Conservation (phyloP, 345 rosid species). For the Bretschneidera sinensis region DNA sequence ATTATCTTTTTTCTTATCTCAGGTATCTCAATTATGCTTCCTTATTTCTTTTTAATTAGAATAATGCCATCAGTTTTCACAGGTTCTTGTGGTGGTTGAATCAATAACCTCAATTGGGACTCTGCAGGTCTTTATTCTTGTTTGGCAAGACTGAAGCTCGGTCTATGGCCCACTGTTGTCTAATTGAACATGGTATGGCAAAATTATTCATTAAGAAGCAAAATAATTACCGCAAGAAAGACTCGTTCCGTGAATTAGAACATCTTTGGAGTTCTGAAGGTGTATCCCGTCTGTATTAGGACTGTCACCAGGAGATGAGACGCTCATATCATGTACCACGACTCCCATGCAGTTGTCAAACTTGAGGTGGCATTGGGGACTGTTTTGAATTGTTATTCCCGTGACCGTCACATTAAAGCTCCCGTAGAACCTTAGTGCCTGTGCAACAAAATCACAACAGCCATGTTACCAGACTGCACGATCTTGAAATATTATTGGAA, state of each 20-base stretch:
- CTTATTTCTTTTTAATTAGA: constrained; percentile 2
- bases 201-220: constrained; percentile 3
- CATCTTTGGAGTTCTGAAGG: constrained; percentile 86
- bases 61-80: constrained; percentile 5
- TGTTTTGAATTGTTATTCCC: constrained; percentile 85
- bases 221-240: constrained; percentile 74
- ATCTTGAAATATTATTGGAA: constrained; percentile 3
- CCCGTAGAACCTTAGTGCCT: constrained; percentile 96
- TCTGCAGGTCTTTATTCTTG: constrained; percentile 11
- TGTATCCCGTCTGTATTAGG: constrained; percentile 98
- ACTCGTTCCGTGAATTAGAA: constrained; percentile 55
- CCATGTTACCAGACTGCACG: constrained; percentile 11
- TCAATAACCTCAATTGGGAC: constrained; percentile 8
- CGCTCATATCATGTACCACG: constrained; percentile 58
- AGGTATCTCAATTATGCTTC: constrained; percentile 10
- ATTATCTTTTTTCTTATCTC: constrained; percentile 4
- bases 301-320: constrained; percentile 85
- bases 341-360: constrained; percentile 88
- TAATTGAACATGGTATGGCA: constrained; percentile 6
- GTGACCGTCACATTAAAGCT: constrained; percentile 83
- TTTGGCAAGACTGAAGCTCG: constrained; percentile 13
- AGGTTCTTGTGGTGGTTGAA: not conserved
- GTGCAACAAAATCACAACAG: constrained; percentile 15
- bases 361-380: constrained; percentile 97
- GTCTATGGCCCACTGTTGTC: constrained; percentile 13